Base-by-base conservation (phyloP, 306 rosid species). In the Albizia julibrissin region DNA sequence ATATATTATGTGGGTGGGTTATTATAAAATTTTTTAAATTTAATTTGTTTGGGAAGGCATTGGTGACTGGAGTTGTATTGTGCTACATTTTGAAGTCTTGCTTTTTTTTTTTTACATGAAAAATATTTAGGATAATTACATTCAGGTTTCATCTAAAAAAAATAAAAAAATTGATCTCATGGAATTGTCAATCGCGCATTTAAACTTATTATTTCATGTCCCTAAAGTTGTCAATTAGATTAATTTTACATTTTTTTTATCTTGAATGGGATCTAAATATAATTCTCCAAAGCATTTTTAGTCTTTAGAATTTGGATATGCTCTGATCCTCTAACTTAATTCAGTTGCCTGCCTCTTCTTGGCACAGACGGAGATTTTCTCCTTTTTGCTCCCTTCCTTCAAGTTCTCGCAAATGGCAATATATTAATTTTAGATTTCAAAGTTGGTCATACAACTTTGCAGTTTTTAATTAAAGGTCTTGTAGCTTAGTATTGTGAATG, bases 401-500 rank as follows among this genome's bases (percentile, higher is more conserved):
- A 56, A n/a, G 0, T 8, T 56, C 27, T 56, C 13, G 24, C 21
- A 52, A 21, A 50, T 47, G 16, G 18, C 52, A 47, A 47, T 47
- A 16, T 47, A 16, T 3, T n/a, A n/a, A 47, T 14, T 13, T 47
- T 13, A 47, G 52, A 47, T 47, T 47, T 14, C 3, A 47, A 47
- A 47, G 18, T 3, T 1, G 19, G 19, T 47, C 0, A 47, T 10
- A 47, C 18, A 47, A 43, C 0, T 43, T 43, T 43, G 12, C 44
- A 43, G 2, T 8, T 6, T 37, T 37, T 37, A 37, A 37, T 37
- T 37, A 34, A 34, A 4, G 8, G 0, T 34, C 39, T 34, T 34
- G 0, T 34, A 34, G 5, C 1, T 0, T 34, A 34, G 5, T 34
- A 0, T 6, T 34, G 5, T 34, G 1, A 1, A 34, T 34, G 0